Percentiles rank a stretch among this genome's conserved stretches.
Conservation (phyloP, 2,329 filamentous ascomycete species). For the Aureobasidium pullulans region DNA sequence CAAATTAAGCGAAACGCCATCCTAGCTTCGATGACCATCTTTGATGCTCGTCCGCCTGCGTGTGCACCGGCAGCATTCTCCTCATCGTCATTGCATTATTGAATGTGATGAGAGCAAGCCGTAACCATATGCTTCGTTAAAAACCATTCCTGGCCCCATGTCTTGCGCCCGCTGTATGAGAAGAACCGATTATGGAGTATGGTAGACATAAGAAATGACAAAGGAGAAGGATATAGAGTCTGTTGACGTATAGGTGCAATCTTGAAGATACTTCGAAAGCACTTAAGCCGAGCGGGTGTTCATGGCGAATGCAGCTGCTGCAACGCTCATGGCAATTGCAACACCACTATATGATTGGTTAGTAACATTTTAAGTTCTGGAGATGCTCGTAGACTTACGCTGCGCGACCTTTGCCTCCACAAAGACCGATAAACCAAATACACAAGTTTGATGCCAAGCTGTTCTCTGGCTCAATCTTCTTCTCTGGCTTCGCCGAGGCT, state of each 20-base stretch:
- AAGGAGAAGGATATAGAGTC: not conserved
- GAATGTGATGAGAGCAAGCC: constrained; percentile 2
- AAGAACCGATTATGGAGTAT: not conserved
- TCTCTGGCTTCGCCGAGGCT: too few relatives aligned
- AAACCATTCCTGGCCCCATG: not conserved
- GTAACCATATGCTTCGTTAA: constrained; percentile 3
- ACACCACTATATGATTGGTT: not conserved
- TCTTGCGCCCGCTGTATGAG: constrained; percentile 4
- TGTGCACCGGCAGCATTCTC: not conserved
- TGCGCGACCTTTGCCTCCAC: constrained; percentile 1
- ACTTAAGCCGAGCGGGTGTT: not conserved
- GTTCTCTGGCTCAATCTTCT: not conserved
- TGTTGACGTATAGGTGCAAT: not conserved
- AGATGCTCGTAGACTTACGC: not conserved
- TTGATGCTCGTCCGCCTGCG: not conserved
- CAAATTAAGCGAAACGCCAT: not conserved
- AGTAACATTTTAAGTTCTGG: not conserved
- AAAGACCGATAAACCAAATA: constrained; percentile 8
- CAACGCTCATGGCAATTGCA: constrained; percentile 11
- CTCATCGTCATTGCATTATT: not conserved
- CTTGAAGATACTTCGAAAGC: not conserved
- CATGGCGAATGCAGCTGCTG: constrained; percentile 5
- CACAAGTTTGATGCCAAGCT: not conserved
- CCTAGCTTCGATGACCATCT: not conserved
- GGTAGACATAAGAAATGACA: not conserved